Conservation (phyloP, 805 yeast species). For the Kuraishia cidri region DNA sequence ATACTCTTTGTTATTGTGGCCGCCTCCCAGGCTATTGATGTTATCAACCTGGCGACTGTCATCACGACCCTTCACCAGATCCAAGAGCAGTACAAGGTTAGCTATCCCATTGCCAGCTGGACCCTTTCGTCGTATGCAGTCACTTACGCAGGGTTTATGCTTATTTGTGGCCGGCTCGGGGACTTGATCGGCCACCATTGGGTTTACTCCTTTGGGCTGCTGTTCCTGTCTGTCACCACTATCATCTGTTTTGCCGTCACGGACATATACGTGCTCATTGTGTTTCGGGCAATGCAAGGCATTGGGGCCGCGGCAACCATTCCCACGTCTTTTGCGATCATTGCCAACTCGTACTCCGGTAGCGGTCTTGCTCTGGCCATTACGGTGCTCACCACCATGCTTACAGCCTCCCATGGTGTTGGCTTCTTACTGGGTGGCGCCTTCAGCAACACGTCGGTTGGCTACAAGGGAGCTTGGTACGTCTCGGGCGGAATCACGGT, state of each 20-base stretch:
- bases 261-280: slow-evolving; percentile 21
- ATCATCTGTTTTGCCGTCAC: slow-evolving; percentile 25
- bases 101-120: slow-evolving; percentile 14
- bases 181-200: slow-evolving; percentile 23
- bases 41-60: slow-evolving; percentile 7
- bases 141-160: slow-evolving; percentile 26
- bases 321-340: slow-evolving; percentile 23
- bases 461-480: slow-evolving; percentile 29
- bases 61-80: slow-evolving; percentile 3
- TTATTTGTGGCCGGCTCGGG: slow-evolving; percentile 23
- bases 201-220: slow-evolving; percentile 15
- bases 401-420: slow-evolving; percentile 23
- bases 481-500: slow-evolving; percentile 23
- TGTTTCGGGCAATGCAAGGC: slow-evolving; percentile 29
- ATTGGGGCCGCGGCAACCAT: slow-evolving; percentile 23
- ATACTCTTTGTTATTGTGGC: no score
- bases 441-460: slow-evolving; percentile 23
- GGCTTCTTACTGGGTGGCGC: slow-evolving; percentile 37
- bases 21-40: not conserved
- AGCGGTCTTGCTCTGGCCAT: slow-evolving; percentile 17
- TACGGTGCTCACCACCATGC: slow-evolving; percentile 14
- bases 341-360: slow-evolving; percentile 19
- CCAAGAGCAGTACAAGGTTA: slow-evolving; percentile 1
- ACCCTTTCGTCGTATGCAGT: slow-evolving; percentile 24
- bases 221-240: slow-evolving; percentile 13